Base-by-base conservation (phyloP, 2,329 filamentous ascomycete species). In the Pseudogymnoascus sp. region DNA sequence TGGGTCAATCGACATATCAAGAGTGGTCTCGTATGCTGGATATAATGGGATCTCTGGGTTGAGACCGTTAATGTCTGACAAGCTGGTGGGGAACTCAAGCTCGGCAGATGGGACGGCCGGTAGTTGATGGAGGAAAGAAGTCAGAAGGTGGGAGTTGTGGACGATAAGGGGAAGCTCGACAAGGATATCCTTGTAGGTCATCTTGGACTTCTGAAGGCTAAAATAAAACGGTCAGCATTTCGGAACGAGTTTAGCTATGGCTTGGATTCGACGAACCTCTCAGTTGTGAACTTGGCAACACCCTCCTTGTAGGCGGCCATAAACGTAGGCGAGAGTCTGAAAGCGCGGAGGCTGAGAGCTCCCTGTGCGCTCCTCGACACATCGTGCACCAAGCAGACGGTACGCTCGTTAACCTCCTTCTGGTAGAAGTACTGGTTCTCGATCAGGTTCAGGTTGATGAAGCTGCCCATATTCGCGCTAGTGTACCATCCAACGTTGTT, bases 401-500 rank as follows among this genome's bases (percentile, higher is more conserved):
- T 92, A 75, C 84, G 82, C 77, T 94, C 90, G 74, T 96, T 96
- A 70, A 84, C 73, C 70, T 95, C 90, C 76, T 90, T 94, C 81
- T 99, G 94, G 81, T 96, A 97, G 80, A 92, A 89, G 78, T 86
- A 92, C 77, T 97, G 92, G 81, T 97, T 99, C 83, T 99, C 94
- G 76, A 99, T 90, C 73, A 96, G 92, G 80, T 88, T 90, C 73
- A 89, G 76, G 81, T 92, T 97, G 81, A 97, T 83, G 70, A 97
- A 97, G 82, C 96, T 97, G 76, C 94, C 94, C 90, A 99, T 95
- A 76, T 92, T 96, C 66, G 92, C 91, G 79, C 92, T 97, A 63
- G 92, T 97, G 80, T 99, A 99, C 92, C 92, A 99, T 71, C 94
- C 94, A 64, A 96, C 91, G 71, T 91, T 95, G 81, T 97, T 96